A percentile compares a stretch with the other conserved stretches of the same genome.
phyloP scores from a whole-genome alignment of 805 yeast species.

The Kazachstania bromeliacearum region DNA sequence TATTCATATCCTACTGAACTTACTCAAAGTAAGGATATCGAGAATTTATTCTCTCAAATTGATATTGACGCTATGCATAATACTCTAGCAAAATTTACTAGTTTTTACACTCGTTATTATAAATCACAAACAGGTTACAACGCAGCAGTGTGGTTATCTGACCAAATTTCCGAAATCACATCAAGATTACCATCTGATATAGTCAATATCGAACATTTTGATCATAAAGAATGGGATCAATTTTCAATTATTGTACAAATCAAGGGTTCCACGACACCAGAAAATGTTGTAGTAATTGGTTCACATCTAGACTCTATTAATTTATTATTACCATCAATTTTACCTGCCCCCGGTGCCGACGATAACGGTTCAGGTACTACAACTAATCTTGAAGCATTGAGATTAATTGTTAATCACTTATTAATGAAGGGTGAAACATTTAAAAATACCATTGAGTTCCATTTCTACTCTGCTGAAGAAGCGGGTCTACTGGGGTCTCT shows the following conservation, averaged over 20 bases:
- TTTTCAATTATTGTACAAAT: conserved; percentile 62
- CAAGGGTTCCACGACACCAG: conserved; percentile 37
- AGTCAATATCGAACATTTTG: conserved; percentile 39
- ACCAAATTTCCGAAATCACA: conserved; percentile 32
- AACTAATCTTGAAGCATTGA: conserved; percentile 65
- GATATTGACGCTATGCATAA: conserved; percentile 39
- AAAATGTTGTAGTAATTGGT: conserved; percentile 59
- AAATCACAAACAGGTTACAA: conserved; percentile 61
- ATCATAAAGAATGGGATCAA: conserved; percentile 69
- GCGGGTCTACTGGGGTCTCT: conserved; percentile 82
- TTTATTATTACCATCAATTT: conserved; percentile 53
- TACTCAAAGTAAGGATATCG: conserved; percentile 32
- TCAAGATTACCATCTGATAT: conserved; percentile 26
- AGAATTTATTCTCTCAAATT: conserved; percentile 35
- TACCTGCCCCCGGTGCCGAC: conserved; percentile 89
- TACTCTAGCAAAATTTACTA: conserved; percentile 52
- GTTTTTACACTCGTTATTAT: conserved; percentile 70
- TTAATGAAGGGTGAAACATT: conserved; percentile 36
- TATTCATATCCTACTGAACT: conserved; percentile 44
- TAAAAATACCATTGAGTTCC: conserved; percentile 76
- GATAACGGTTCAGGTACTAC: conserved; percentile 88
- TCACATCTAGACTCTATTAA: conserved; percentile 86
- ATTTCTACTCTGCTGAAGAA: conserved; percentile 93
- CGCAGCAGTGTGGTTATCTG: conserved; percentile 61
- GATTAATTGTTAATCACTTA: conserved; percentile 40